Evolutionary conservation across 306 rosid genomes (phyloP), one percentile per base, ranked within the genome.

Genomic region (Fragaria ananassa): DNA sequence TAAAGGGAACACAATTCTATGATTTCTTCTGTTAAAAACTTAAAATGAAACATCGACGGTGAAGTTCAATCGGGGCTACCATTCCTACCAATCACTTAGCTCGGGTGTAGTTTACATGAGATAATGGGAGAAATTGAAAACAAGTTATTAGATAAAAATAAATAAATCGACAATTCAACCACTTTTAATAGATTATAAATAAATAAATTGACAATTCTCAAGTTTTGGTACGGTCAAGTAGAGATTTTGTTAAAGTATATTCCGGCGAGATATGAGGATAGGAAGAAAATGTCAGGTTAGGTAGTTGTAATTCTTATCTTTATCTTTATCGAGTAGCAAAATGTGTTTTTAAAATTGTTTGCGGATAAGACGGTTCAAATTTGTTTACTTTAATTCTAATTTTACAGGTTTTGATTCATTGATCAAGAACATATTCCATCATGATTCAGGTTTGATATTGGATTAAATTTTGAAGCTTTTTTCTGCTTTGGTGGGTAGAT

Each of bases 401-500:
- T 37, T 37, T 37, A 37, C 1, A 37, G 7, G 41, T 37, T 37
- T 37, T 37, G 41, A 37, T 37, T 37, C 41, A 37, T 37, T 37
- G 41, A 37, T 37, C 41, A 37, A 37, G 41, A 21, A 57, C 35
- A 58, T 25, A 25, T 13, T 74, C 46, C 62, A 39, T 44, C 62
- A 39, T 53, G 61, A 39, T 51, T 61, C 76, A 57, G 79, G 45
- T 68, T 25, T 74, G 58, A 75, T 54, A 14, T 49, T 42, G 41
- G n/a, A 17, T 57, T 41, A 5, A 70, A 71, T 7, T 35, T 63
- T 68, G 65, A 53, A 63, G 14, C 25, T 35, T 74, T 47, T 12
- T 54, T 18, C 25, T 39, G 65, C 49, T 60, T 61, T 78, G 78
- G 83, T 77, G 66, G 69, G 80, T 46, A 61, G 63, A 35, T 68